phyloP scores from a whole-genome alignment of 768 basidiomycete species.

The Gloeopeniophorella convolvens region DNA sequence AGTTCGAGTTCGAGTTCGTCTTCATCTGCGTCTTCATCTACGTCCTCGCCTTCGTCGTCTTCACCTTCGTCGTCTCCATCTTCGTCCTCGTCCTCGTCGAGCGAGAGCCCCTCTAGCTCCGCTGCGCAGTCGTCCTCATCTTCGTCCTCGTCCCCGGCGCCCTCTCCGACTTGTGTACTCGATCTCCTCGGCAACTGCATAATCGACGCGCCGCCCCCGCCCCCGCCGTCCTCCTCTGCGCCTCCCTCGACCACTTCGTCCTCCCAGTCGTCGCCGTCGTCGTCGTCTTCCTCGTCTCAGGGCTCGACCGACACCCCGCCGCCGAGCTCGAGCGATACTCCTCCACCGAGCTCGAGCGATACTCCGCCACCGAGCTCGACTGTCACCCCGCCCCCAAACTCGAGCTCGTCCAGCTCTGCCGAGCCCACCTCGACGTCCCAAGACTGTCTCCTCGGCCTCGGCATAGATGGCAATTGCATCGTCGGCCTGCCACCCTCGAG shows the following conservation, averaged over 20 bases:
- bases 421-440: neutral
- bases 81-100: neutral
- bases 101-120: too few species aligned
- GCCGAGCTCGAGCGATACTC: neutral
- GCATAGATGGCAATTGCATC: neutral
- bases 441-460: neutral
- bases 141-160: conserved; percentile 1
- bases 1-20: conserved; percentile 9
- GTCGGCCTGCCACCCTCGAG: neutral
- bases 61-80: neutral
- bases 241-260: neutral
- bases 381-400: neutral
- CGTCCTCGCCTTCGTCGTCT: conserved; percentile 2
- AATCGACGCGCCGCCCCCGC: too few species aligned
- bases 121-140: conserved; percentile 7
- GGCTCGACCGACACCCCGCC: neutral
- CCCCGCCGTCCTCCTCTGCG: neutral
- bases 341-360: neutral
- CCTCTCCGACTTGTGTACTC: neutral
- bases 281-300: neutral
- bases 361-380: neutral
- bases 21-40: conserved; percentile 12
- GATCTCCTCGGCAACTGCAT: conserved; percentile 7
- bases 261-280: neutral
- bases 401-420: neutral